Evolutionary conservation across 1,284 basidiomycete species (phyloP).

Genomic region (Cutaneotrichosporon curvatum): DNA sequence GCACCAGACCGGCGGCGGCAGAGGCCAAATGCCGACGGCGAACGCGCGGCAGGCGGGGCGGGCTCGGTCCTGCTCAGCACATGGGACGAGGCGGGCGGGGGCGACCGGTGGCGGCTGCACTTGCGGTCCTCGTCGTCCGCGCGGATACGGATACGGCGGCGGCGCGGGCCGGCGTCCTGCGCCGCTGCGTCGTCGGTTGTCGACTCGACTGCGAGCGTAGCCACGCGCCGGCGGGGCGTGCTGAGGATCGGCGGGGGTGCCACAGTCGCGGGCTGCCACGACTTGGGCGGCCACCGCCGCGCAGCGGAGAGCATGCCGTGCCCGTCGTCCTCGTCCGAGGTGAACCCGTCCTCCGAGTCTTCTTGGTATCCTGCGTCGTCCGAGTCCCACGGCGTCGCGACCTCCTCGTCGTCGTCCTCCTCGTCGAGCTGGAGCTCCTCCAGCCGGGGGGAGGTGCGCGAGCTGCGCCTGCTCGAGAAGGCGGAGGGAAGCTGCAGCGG

Average conservation of each 20-base stretch:
- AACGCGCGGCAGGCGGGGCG: slow-evolving; percentile 27
- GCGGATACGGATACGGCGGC: slow-evolving; percentile 12
- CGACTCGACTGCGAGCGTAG: not conserved
- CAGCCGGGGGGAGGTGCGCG: not conserved
- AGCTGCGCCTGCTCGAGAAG: not conserved
- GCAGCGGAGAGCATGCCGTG: slow-evolving; percentile 1
- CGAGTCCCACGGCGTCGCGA: slow-evolving; percentile 5
- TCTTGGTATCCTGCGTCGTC: slow-evolving; percentile 17
- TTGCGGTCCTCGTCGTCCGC: slow-evolving; percentile 6
- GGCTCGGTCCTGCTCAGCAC: not conserved
- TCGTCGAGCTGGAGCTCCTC: not conserved
- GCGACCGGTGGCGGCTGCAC: slow-evolving; percentile 25
- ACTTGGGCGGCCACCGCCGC: slow-evolving; percentile 3
- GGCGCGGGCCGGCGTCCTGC: not conserved
- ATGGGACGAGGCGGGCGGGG: slow-evolving; percentile 18
- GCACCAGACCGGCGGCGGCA: slow-evolving; percentile 17
- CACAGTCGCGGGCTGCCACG: not conserved
- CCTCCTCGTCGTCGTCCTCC: slow-evolving; percentile 10
- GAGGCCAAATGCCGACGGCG: slow-evolving; percentile 25
- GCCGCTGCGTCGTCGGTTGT: slow-evolving; percentile 9
- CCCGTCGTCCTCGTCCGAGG: slow-evolving; percentile 12
- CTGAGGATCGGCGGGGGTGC: slow-evolving; percentile 10
- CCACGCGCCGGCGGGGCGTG: not conserved
- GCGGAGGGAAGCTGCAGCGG: slow-evolving; percentile 12
- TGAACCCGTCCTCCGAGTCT: slow-evolving; percentile 22